phyloP scores from a whole-genome alignment of 1,284 basidiomycete species.

The Cryptococcus depauperatus region DNA sequence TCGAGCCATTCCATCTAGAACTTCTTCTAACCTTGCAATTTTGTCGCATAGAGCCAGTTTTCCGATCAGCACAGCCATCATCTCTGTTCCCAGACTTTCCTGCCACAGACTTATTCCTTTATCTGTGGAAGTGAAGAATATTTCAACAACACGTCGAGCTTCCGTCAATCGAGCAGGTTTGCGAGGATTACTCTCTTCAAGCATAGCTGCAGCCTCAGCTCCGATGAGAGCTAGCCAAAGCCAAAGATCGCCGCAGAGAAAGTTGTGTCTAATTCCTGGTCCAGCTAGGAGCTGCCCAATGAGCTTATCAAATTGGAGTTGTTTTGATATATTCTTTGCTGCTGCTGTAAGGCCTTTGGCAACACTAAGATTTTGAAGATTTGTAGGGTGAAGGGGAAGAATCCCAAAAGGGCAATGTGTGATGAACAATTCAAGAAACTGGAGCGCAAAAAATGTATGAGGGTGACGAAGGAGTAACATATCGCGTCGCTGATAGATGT shows the following conservation, averaged over 20 bases:
- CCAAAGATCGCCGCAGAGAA: slow-evolving; percentile 25
- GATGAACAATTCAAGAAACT: slow-evolving; percentile 30
- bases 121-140: slow-evolving; percentile 8
- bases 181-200: slow-evolving; percentile 22
- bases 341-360: slow-evolving; percentile 24
- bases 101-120: slow-evolving; percentile 17
- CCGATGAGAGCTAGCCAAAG: slow-evolving; percentile 25
- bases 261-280: slow-evolving; percentile 8
- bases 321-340: slow-evolving; percentile 12
- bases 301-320: slow-evolving; percentile 19
- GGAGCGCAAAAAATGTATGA: slow-evolving; percentile 24
- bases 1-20: slow-evolving; percentile 23
- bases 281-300: slow-evolving; percentile 11
- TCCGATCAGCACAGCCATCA: slow-evolving; percentile 23
- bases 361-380: slow-evolving; percentile 23
- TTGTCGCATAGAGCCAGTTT: slow-evolving; percentile 31
- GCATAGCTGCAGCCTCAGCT: slow-evolving; percentile 18
- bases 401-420: slow-evolving; percentile 33
- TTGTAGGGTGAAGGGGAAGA: slow-evolving; percentile 26
- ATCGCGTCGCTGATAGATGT: slow-evolving; percentile 21
- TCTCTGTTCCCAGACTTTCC: slow-evolving; percentile 4
- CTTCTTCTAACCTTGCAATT: slow-evolving; percentile 26
- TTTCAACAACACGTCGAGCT: slow-evolving; percentile 13
- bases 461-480: slow-evolving; percentile 25
- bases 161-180: slow-evolving; percentile 16